phyloP scores from a whole-genome alignment of 108 stramenopile genomes.

The Hondaea fermentalgiana region DNA sequence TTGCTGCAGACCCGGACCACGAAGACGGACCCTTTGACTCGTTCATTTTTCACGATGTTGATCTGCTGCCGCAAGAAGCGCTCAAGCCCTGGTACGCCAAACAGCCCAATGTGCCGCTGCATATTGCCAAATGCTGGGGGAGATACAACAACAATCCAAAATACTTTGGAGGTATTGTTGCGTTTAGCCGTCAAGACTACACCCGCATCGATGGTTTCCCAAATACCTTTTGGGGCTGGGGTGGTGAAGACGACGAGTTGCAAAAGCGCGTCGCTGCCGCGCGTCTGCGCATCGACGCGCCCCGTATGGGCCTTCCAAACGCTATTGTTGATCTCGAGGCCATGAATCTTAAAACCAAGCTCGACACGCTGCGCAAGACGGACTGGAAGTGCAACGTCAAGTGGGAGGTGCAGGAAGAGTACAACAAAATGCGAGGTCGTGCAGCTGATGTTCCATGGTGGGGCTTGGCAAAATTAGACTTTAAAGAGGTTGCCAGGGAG shows the following conservation, averaged over 20 bases:
- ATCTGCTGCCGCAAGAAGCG: slow-evolving; percentile 69
- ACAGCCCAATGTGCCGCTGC: slow-evolving; percentile 70
- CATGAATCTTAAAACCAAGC: slow-evolving; percentile 35
- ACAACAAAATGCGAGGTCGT: slow-evolving; percentile 69
- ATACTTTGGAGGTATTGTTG: slow-evolving; percentile 93
- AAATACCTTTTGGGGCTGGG: slow-evolving; percentile 99
- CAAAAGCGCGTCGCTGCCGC: slow-evolving; percentile 41
- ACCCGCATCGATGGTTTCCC: slow-evolving; percentile 89
- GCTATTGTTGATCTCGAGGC: slow-evolving; percentile 31
- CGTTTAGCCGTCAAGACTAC: slow-evolving; percentile 68
- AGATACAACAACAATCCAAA: slow-evolving; percentile 89
- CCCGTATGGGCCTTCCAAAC: neutral
- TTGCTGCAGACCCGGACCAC: slow-evolving; percentile 50
- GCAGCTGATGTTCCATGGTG: slow-evolving; percentile 41
- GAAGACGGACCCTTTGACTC: slow-evolving; percentile 37
- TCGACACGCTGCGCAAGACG: slow-evolving; percentile 43
- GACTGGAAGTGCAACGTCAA: slow-evolving; percentile 95
- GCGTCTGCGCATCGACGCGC: neutral
- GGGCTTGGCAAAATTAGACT: slow-evolving; percentile 72
- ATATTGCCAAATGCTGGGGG: slow-evolving; percentile 93
- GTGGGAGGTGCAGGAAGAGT: slow-evolving; percentile 88
- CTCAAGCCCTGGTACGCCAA: slow-evolving; percentile 63
- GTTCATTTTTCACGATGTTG: slow-evolving; percentile 97
- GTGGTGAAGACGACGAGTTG: slow-evolving; percentile 99
- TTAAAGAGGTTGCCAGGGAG: slow-evolving; percentile 53